phyloP scores from a whole-genome alignment of 352 stramenopile species.

The Pythium folliculosum region DNA sequence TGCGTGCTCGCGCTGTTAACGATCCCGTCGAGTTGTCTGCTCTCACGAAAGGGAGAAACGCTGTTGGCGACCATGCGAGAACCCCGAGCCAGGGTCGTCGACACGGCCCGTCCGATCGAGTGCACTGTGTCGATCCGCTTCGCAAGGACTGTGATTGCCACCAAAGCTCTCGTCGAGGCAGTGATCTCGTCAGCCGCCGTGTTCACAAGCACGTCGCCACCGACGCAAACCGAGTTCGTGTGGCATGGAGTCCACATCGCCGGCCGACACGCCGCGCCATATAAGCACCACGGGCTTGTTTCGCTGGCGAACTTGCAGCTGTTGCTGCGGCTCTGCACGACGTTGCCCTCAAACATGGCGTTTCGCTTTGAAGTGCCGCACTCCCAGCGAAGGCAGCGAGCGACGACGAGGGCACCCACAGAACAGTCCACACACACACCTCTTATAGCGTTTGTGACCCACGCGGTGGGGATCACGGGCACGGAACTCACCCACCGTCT shows the following conservation, averaged over 20 bases:
- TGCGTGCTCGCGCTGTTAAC: conserved; percentile 1
- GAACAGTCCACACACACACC: neutral
- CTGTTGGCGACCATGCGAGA: neutral
- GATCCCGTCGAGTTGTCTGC: neutral
- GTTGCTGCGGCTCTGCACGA: neutral
- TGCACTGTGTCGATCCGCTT: conserved; percentile 1
- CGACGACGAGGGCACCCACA: neutral
- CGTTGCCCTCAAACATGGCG: neutral
- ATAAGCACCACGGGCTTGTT: neutral
- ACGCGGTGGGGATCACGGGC: too few species aligned
- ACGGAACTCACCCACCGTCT: neutral
- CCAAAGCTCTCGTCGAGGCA: neutral
- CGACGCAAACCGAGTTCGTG: neutral
- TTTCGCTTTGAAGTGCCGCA: neutral
- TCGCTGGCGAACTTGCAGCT: neutral
- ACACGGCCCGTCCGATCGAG: neutral
- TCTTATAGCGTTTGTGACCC: neutral
- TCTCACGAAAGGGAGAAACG: neutral
- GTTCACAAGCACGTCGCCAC: neutral
- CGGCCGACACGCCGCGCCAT: neutral
- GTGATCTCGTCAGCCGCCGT: neutral
- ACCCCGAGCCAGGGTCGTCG: too few species aligned
- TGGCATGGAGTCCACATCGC: neutral
- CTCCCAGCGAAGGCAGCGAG: neutral
- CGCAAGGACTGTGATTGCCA: neutral